These are phyloP conservation scores for Blastobotrys ciferrii DNA, from an alignment of 1,139 yeast species.

Conservation along the genomic window DNA sequence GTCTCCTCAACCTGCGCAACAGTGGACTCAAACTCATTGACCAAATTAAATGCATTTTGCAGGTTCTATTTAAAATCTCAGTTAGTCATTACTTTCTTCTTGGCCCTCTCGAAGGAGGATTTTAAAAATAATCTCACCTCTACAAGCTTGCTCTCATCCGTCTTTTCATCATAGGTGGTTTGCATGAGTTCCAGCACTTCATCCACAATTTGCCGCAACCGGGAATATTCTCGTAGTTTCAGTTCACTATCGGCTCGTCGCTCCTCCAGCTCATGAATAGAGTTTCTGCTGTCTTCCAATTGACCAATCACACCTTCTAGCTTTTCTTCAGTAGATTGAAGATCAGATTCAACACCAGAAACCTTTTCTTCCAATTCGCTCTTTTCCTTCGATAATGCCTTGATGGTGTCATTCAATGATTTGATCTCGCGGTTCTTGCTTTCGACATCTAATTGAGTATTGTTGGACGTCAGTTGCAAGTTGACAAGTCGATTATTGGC, in stretches of 20 bases:
- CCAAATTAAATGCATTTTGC: slow-evolving; percentile 13
- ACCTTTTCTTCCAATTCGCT: slow-evolving; percentile 5
- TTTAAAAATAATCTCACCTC: slow-evolving; percentile 11
- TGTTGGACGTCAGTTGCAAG: slow-evolving; percentile 11
- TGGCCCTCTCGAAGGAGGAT: slow-evolving; percentile 4
- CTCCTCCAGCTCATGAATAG: slow-evolving; percentile 4
- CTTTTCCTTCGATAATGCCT: slow-evolving; percentile 6
- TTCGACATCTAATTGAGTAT: slow-evolving; percentile 14
- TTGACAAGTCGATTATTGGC: slow-evolving; percentile 12
- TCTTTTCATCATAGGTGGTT: slow-evolving; percentile 11
- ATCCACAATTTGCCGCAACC: slow-evolving; percentile 4
- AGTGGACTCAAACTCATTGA: slow-evolving; percentile 14
- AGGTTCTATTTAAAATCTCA: slow-evolving; percentile 10
- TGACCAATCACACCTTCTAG: slow-evolving; percentile 2
- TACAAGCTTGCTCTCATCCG: slow-evolving; percentile 9
- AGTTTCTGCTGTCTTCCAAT: slow-evolving; percentile 2
- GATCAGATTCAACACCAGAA: slow-evolving; percentile 2
- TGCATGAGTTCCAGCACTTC: slow-evolving; percentile 11
- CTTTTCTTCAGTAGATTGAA: not conserved
- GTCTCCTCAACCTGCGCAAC: slow-evolving; percentile 16
- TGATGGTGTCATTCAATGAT: not conserved
- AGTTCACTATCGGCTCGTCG: not conserved
- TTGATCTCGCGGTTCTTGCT: slow-evolving; percentile 9
- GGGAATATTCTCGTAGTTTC: slow-evolving; percentile 2
- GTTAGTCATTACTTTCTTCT: not conserved